A percentile compares a stretch with the other conserved stretches of the same genome.
Conservation (phyloP, 1,284 basidiomycete species). For the Meira nashicola region DNA sequence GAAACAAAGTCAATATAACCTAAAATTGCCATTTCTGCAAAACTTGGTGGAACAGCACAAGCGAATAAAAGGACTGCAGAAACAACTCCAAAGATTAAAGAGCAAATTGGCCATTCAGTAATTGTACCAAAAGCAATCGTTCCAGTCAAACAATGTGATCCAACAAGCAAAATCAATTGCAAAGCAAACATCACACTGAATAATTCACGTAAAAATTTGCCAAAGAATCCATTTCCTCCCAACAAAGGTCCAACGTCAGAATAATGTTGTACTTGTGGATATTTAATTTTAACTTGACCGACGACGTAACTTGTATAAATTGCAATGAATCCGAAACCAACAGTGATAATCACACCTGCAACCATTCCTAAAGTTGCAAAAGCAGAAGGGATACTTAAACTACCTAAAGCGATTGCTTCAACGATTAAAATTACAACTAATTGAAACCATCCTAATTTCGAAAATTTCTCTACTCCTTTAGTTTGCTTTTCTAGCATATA, state of each 20-base stretch:
- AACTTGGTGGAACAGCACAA: conserved; percentile 34
- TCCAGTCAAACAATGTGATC: conserved; percentile 35
- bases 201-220: background rate
- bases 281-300: conserved; percentile 36
- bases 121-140: conserved; percentile 37
- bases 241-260: conserved; percentile 34
- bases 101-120: conserved; percentile 31
- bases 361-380: conserved; percentile 46
- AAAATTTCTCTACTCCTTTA: conserved; percentile 4
- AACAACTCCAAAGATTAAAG: conserved; percentile 35
- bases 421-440: conserved; percentile 27
- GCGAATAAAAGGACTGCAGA: conserved; percentile 38
- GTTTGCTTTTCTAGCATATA: conserved; percentile 4
- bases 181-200: conserved; percentile 6
- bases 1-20: conserved; percentile 42
- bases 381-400: conserved; percentile 32
- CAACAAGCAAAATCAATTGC: background rate
- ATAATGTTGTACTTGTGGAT: conserved; percentile 33
- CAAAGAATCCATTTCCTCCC: conserved; percentile 1
- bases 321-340: conserved; percentile 36
- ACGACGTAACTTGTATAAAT: conserved; percentile 38
- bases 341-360: conserved; percentile 28
- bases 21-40: conserved; percentile 37
- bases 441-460: conserved; percentile 32
- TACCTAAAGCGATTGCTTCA: conserved; percentile 41